A percentile compares a stretch with the other conserved stretches of the same genome.
phyloP scores from a whole-genome alignment of 441 rosid species.

The Corymbia citriodora region DNA sequence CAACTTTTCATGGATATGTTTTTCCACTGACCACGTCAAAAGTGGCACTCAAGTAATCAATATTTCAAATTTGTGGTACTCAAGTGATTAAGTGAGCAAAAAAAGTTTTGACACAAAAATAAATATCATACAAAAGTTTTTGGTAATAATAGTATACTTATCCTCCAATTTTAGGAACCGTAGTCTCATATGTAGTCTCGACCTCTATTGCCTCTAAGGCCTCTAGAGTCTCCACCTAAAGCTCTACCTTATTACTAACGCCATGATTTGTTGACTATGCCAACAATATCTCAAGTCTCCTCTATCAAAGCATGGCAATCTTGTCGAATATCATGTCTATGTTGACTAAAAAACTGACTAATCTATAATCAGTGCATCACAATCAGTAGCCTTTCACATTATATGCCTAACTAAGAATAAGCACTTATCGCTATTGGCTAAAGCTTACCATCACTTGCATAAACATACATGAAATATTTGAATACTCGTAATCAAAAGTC shows the following conservation, averaged over 20 bases:
- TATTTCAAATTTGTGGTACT: too few species aligned
- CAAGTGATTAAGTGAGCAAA: too few species aligned
- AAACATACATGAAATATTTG: too few species aligned
- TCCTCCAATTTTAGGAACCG: not conserved
- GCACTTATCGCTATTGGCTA: not conserved
- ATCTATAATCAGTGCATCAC: not conserved
- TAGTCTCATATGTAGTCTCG: not conserved
- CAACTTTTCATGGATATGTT: too few species aligned
- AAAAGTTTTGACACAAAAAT: too few species aligned
- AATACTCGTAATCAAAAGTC: too few species aligned
- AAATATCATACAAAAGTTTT: too few species aligned
- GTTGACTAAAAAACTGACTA: not conserved
- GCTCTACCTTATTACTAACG: not conserved
- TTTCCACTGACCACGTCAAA: too few species aligned
- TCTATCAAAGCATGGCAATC: not conserved
- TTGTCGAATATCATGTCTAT: not conserved
- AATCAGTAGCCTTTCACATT: not conserved
- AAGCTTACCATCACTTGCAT: not conserved
- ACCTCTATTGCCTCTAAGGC: not conserved
- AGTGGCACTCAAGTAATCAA: too few species aligned
- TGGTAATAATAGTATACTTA: too few species aligned
- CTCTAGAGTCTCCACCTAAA: not conserved
- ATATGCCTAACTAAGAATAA: not conserved
- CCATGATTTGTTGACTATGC: rapidly evolving
- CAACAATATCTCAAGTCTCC: not conserved